Base-by-base conservation (phyloP, 2,329 filamentous ascomycete species). In the Aspergillus flavus region DNA sequence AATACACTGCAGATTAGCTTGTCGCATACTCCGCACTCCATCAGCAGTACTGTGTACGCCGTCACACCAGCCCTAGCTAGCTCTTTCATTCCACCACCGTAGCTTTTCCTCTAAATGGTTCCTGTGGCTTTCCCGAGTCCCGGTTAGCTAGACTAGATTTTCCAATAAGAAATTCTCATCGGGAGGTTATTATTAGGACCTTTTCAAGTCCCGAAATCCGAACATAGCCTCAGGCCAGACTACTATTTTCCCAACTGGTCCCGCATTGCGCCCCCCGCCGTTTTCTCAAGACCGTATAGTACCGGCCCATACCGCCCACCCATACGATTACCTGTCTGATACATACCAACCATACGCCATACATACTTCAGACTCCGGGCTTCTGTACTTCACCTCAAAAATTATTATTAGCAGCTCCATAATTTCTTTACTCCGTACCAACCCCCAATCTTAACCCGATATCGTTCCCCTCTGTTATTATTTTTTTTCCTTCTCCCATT, bases 401-500 rank as follows among this genome's bases (percentile, higher is more conserved):
- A 54, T 23, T 45, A 53, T 59, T 54, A 32, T 59, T 59, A 36
- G 48, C n/a, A 48, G 41, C 43, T 58, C 43, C 41, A 46, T 46
- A 58, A 58, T 46, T 58, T 58, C 41, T 46, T 46, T 58, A 58
- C 56, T 48, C 41, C 43, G 39, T 58, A 48, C 41, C 39, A 32
- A 50, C 30, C 54, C 39, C 43, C 56, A 54, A 26, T 48, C 48
- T n/a, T 56, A 57, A 26, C 57, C 59, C 56, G 62, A 64, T 64
- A 61, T 64, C 59, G 62, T 64, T 61, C 43, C 32, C 54, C 45
- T 41, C 39, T 59, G 46, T 59, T 59, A 12, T 59, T 59, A 36
- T 50, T 60, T 55, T 55, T 43, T 65, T 64, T 58, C 58, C 64
- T 57, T 57, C 57, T 61, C 58, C 59, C 60, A 61, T 59, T 64